Conservation (phyloP, 2,329 filamentous ascomycete species). For the Venturia pyrina region DNA sequence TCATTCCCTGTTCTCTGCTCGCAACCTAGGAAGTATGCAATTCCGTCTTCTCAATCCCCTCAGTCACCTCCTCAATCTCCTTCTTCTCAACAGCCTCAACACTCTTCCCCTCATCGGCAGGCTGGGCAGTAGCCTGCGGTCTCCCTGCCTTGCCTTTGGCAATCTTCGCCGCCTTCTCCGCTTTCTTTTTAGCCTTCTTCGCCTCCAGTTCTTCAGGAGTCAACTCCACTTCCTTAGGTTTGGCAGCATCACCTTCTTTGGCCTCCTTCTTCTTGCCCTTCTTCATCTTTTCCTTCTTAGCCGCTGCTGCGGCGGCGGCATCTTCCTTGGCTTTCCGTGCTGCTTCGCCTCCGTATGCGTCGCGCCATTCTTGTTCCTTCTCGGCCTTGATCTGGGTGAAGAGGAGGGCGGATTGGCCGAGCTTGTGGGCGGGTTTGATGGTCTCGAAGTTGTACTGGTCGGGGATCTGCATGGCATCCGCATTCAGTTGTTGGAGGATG, state of each 20-base stretch:
- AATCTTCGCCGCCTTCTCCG: slow-evolving; percentile 28
- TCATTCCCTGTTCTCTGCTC: no score
- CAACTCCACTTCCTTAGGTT: slow-evolving; percentile 45
- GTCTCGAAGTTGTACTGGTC: slow-evolving; percentile 28
- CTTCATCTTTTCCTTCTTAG: slow-evolving; percentile 40
- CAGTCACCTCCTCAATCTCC: slow-evolving; percentile 32
- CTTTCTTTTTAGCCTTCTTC: slow-evolving; percentile 49
- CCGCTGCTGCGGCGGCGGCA: slow-evolving; percentile 46
- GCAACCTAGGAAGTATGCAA: slow-evolving; percentile 28
- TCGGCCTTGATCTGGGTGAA: slow-evolving; percentile 76
- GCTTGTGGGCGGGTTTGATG: slow-evolving; percentile 58
- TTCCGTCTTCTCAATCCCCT: slow-evolving; percentile 34
- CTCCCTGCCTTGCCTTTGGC: slow-evolving; percentile 54
- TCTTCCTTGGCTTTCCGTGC: slow-evolving; percentile 60
- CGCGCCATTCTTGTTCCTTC: slow-evolving; percentile 75
- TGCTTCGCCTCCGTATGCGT: slow-evolving; percentile 59
- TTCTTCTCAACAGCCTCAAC: slow-evolving; percentile 64
- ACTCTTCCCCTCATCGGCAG: slow-evolving; percentile 50
- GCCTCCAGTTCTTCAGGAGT: slow-evolving; percentile 58
- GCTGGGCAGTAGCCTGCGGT: slow-evolving; percentile 15
- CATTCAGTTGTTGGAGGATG: slow-evolving; percentile 68
- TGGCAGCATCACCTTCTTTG: slow-evolving; percentile 12
- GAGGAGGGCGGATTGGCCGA: slow-evolving; percentile 69
- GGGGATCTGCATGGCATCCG: slow-evolving; percentile 50
- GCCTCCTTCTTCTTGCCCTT: slow-evolving; percentile 44